phyloP scores from a whole-genome alignment of 371 early-diverging fungal genomes.

The Phascolomyces articulosus region DNA sequence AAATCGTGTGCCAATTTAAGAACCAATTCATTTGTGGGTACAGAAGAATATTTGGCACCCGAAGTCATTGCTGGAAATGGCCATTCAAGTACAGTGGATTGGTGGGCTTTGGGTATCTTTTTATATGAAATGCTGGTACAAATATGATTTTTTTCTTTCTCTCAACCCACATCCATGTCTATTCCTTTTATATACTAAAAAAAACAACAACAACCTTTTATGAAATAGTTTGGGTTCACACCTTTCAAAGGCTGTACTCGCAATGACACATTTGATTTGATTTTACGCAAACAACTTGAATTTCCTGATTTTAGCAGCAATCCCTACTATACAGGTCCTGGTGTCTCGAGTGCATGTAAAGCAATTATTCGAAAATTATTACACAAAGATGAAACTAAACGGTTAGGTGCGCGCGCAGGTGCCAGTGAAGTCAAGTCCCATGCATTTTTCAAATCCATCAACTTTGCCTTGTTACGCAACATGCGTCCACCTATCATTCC shows the following conservation, averaged over 20 bases:
- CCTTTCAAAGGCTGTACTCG: slow-evolving; percentile 93
- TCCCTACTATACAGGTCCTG: slow-evolving; percentile 7
- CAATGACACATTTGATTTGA: slow-evolving; percentile 73
- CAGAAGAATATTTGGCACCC: slow-evolving; percentile 97
- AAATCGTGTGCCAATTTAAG: slow-evolving; percentile 81
- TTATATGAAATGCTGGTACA: slow-evolving; percentile 95
- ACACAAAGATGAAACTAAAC: slow-evolving; percentile 80
- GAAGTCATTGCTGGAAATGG: slow-evolving; percentile 91
- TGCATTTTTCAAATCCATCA: slow-evolving; percentile 88
- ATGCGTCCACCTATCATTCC: slow-evolving; percentile 92
- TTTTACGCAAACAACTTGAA: slow-evolving; percentile 3
- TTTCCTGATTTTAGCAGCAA: slow-evolving; percentile 6
- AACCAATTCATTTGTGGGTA: slow-evolving; percentile 97
- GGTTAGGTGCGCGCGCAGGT: slow-evolving; percentile 90
- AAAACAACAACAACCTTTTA: not conserved
- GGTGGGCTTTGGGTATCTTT: slow-evolving; percentile 98
- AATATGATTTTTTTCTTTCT: too few relatives aligned
- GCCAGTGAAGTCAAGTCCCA: slow-evolving; percentile 96
- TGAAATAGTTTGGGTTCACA: slow-evolving; percentile 70
- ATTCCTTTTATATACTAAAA: not conserved
- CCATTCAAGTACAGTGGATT: slow-evolving; percentile 95
- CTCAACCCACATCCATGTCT: too few relatives aligned
- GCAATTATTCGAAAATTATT: slow-evolving; percentile 79
- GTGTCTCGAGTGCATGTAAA: slow-evolving; percentile 60
- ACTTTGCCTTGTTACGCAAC: slow-evolving; percentile 91